Conservation (phyloP, 2,329 filamentous ascomycete genomes). For the Metarhizium guizhouense region DNA sequence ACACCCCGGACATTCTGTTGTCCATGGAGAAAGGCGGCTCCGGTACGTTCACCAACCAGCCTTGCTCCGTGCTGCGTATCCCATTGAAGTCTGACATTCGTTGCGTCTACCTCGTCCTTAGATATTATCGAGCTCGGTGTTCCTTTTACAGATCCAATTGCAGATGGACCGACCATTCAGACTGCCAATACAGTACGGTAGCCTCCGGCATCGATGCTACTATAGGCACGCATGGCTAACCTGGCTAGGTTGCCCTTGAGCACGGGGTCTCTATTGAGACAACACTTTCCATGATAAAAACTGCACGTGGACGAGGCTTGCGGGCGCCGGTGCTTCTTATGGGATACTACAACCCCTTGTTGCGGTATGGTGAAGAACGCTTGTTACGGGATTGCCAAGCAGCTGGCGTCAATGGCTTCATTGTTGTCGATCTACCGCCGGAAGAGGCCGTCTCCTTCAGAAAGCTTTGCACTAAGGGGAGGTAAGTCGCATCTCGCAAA, state of each 20-base stretch:
- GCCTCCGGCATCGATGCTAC: conserved; percentile 4
- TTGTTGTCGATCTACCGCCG: conserved; percentile 89
- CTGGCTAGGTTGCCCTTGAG: conserved; percentile 54
- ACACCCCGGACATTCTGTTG: conserved; percentile 76
- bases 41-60: conserved; percentile 41
- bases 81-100: background rate
- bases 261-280: conserved; percentile 80
- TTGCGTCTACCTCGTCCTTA: conserved; percentile 5
- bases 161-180: conserved; percentile 95
- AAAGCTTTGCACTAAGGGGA: conserved; percentile 68
- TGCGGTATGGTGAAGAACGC: conserved; percentile 88
- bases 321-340: conserved; percentile 82
- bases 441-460: conserved; percentile 94
- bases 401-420: conserved; percentile 89
- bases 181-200: conserved; percentile 71
- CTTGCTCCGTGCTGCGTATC: background rate
- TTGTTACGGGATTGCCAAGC: conserved; percentile 77
- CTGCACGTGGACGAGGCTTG: conserved; percentile 68
- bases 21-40: conserved; percentile 89
- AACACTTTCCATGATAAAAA: conserved; percentile 74
- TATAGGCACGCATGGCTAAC: conserved; percentile 1
- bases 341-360: conserved; percentile 97
- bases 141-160: conserved; percentile 96
- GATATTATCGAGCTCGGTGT: conserved; percentile 94
- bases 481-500: conserved; percentile 36